Base-by-base conservation (phyloP, 306 rosid genomes). In the Quercus glauca region DNA sequence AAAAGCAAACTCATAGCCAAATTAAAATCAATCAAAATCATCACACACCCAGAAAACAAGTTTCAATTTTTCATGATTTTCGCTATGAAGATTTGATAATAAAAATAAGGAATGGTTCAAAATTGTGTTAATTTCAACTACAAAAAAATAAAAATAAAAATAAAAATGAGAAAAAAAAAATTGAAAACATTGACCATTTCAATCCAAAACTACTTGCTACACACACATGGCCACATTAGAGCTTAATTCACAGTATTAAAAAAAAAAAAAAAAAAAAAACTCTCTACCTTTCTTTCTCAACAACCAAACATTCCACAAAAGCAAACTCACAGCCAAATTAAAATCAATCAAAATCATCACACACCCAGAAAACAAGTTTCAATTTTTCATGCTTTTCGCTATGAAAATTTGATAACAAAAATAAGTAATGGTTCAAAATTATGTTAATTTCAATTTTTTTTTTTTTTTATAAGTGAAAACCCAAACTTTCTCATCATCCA, bases 151-250 rank as follows among this genome's bases (percentile, higher is more conserved):
- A 31, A 31, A 31, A 31, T 4, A 31, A 31, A 31, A 53, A 31
- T 31, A 33, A 33, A 33, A 76, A 73, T 74, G 15, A 64, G 79
- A 73, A 83, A 45, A 82, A 82, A 37, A 79, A 65, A 21, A 28
- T 73, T 23, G 64, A 76, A 55, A 74, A 61, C 35, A 74, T 74
- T 19, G 67, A 33, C 26, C 20, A 61, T 33, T 53, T 45, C 49
- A 59, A 58, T 43, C 68, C 13, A 71, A 64, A 57, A 26, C 65
- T 77, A 31, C 20, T 11, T 15, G 35, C 19, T 10, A 52, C 4
- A 26, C 29, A 33, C 37, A 29, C 43, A 4, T 18, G 43, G 37
- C 20, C 70, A 64, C 70, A 14, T 19, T 13, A 70, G 14, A 57
- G 68, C 41, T 8, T 45, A 60, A 29, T 41, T 56, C 7, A 77